These are phyloP conservation scores for Pseudocercospora cruenta DNA, from an alignment of 2,329 filamentous ascomycete genomes.

Conservation along the genomic window DNA sequence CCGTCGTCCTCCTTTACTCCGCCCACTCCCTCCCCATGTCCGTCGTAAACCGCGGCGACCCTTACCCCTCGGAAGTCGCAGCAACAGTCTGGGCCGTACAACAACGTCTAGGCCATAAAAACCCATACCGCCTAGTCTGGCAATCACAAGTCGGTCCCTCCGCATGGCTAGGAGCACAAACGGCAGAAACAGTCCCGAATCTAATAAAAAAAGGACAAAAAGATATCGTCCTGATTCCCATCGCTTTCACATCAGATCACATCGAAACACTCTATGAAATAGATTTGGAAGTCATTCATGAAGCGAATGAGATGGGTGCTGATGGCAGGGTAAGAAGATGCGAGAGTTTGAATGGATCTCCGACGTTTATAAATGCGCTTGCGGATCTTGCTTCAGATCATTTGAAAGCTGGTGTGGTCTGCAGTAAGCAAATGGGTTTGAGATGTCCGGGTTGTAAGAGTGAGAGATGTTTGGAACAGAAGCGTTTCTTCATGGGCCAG, in stretches of 20 bases:
- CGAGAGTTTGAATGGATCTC: slow-evolving; percentile 89
- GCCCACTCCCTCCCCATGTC: slow-evolving; percentile 97
- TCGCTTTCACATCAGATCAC: slow-evolving; percentile 98
- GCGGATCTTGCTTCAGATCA: slow-evolving; percentile 85
- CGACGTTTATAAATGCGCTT: slow-evolving; percentile 85
- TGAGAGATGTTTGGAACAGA: slow-evolving; percentile 79
- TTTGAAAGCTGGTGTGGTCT: slow-evolving; percentile 69
- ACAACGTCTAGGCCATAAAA: slow-evolving; percentile 81
- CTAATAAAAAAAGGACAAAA: slow-evolving; percentile 91
- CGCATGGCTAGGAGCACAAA: slow-evolving; percentile 95
- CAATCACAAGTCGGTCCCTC: slow-evolving; percentile 96
- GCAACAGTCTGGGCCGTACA: slow-evolving; percentile 98
- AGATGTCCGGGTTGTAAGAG: slow-evolving; percentile 93
- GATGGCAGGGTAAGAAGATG: slow-evolving; percentile 72
- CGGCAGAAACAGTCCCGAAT: slow-evolving; percentile 80
- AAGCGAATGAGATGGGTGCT: slow-evolving; percentile 74
- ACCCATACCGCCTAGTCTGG: slow-evolving; percentile 94
- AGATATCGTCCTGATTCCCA: slow-evolving; percentile 87
- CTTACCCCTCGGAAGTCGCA: slow-evolving; percentile 92
- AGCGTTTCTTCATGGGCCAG: slow-evolving; percentile 62
- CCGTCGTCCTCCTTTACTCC: slow-evolving; percentile 84
- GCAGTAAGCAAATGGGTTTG: slow-evolving; percentile 83
- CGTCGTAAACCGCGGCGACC: slow-evolving; percentile 93
- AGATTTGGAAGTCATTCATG: slow-evolving; percentile 91
- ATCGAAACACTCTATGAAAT: slow-evolving; percentile 96